Evolutionary conservation across 306 rosid species (phyloP).

Genomic region (Inga oerstediana): DNA sequence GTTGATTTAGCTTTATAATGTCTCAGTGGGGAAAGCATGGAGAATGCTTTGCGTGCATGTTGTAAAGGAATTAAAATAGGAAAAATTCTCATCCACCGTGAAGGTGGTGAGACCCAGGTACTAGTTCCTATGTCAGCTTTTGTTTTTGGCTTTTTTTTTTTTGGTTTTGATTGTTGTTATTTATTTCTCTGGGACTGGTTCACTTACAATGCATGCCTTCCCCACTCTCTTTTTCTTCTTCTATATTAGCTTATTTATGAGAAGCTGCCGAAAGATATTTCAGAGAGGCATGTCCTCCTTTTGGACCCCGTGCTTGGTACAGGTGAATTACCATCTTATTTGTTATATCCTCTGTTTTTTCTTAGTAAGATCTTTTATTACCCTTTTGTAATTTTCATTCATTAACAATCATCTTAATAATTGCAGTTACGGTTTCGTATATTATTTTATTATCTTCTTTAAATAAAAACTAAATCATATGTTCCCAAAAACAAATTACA

Average conservation of each 20-base stretch:
- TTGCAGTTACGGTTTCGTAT: background rate
- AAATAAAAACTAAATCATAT: background rate
- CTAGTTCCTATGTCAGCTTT: background rate
- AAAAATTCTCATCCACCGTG: constrained; percentile 89
- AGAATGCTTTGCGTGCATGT: constrained; percentile 91
- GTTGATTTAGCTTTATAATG: constrained; percentile 8
- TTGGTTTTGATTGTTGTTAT: background rate
- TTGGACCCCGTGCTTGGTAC: constrained; percentile 92
- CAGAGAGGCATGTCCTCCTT: constrained; percentile 95
- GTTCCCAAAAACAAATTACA: too few relatives aligned
- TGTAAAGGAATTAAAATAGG: constrained; percentile 97
- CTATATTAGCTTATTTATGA: constrained; percentile 76
- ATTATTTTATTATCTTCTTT: background rate
- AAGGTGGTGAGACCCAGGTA: constrained; percentile 66
- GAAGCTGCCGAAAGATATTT: constrained; percentile 92
- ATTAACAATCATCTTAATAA: background rate
- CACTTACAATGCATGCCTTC: constrained; percentile 8
- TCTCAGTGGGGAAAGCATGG: constrained; percentile 98
- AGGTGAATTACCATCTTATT: constrained; percentile 49
- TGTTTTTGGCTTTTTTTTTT: too few relatives aligned
- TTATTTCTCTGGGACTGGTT: constrained; percentile 11
- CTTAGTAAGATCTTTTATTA: background rate
- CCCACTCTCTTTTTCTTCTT: background rate
- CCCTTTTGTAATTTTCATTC: background rate
- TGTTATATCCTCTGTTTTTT: background rate